Base-by-base conservation (phyloP, 306 rosid genomes). In the Cucurbita maxima region DNA sequence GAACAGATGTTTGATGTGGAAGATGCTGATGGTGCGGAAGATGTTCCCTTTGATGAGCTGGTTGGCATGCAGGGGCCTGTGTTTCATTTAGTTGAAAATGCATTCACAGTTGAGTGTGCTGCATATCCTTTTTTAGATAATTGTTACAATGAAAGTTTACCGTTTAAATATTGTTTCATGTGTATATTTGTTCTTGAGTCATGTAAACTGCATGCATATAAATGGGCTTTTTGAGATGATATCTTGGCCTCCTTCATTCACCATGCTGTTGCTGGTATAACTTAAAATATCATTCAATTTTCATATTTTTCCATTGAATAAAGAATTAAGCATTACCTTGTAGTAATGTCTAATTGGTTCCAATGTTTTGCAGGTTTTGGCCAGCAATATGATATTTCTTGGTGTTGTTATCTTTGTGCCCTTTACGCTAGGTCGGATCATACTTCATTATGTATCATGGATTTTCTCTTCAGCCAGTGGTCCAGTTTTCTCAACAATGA, bases 51-150 rank as follows among this genome's bases (percentile, higher is more conserved):
- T 77, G 99, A 95, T 83, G 97, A 95, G 87, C 97, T 95, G 52
- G 97, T 95, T 69, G 99, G 99, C 86, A 95, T 95, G 99, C 97
- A 95, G 90, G 99, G 99, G 74, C 99, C 99, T 68, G 96, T 95
- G 76, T 95, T 95, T 86, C 99, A 91, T 89, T 84, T 95, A 83
- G 96, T 95, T 82, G 97, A 95, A 83, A 95, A 95, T 81, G 99
- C 99, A 64, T 95, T 95, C 67, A 95, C 99, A 74, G 99, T 95
- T 79, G 86, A 97, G 70, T 76, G 73, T 69, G 54, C 34, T 47
- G 73, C 73, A 7, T 58, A 25, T 25, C 7, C 25, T 45, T 69
- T 12, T 69, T 30, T 48, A 7, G 38, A 68, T 47, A 4, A 25
- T 25, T 48, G 57, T 8, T 7, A 8, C 58, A 1, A 48, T 22